Evolutionary conservation across 176 grass and related monocot species (phyloP).

Genomic region (Rhynchospora pubera): DNA sequence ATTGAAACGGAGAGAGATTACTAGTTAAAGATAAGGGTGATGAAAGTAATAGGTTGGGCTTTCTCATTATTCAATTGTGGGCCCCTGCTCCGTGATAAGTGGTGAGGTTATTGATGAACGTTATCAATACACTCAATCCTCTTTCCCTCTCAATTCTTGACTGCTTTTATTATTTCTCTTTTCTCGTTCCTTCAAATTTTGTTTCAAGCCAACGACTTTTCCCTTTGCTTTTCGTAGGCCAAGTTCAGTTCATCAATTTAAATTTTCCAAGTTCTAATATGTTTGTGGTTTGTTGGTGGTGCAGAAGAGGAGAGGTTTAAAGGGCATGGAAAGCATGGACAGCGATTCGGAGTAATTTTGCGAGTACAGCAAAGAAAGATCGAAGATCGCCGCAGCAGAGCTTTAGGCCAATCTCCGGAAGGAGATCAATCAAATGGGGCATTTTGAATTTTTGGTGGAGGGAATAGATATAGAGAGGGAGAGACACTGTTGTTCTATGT

Average conservation of each 20-base stretch:
- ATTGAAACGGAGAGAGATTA: not conserved
- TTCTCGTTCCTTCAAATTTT: not conserved
- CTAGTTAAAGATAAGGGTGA: not conserved
- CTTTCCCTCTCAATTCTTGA: not conserved
- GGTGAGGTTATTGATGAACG: conserved; percentile 4
- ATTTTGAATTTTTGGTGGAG: not conserved
- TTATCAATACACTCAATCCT: not conserved
- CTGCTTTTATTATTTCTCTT: not conserved
- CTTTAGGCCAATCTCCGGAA: not conserved
- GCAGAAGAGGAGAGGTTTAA: conserved; percentile 50
- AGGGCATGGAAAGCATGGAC: conserved; percentile 77
- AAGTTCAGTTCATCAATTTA: not conserved
- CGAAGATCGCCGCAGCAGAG: not conserved
- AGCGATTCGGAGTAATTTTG: conserved; percentile 50
- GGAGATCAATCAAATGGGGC: not conserved
- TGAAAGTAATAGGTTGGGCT: conserved; percentile 1
- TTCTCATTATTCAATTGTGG: conserved; percentile 5
- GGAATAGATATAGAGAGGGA: not conserved
- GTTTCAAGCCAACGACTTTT: too few species aligned
- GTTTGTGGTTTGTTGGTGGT: not conserved
- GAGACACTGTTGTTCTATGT: too few species aligned
- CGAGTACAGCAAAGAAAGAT: not conserved
- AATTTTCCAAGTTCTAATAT: not conserved
- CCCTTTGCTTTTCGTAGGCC: not conserved
- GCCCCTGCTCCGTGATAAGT: not conserved